Base-by-base conservation (phyloP, 495 filamentous ascomycete species). In the Hypoxylon lienhwacheense region DNA sequence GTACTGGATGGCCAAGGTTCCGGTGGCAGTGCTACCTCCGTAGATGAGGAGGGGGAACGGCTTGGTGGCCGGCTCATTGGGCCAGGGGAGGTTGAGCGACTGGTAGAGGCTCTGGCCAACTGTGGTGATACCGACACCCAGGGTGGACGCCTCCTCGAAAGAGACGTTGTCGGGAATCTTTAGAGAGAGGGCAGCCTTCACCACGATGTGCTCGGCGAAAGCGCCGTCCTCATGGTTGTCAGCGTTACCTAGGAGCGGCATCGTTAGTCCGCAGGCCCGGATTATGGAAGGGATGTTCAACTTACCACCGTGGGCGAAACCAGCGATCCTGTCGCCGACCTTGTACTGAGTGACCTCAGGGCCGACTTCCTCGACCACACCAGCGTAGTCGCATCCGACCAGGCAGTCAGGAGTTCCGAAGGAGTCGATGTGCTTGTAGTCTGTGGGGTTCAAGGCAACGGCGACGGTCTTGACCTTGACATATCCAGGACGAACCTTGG, bases 401-500 rank as follows among this genome's bases (percentile, higher is more conserved):
- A 63, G 17, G 12, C 58, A 44, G 2, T 63, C 65, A 0, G 53
- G 26, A 4, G 52, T n/a, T 7, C 32, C 25, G 17, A 16, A 29
- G 35, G 39, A 57, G 0, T 70, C 73, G n/a, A 80, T 47, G 47
- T 77, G 70, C 61, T 85, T 85, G 71, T 74, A 78, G 68, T 82
- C 81, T 0, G 70, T 75, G 7, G 81, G 81, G 59, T 84, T 85
- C 15, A 83, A 25, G 5, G 56, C 65, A 1, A 70, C 53, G 3
- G 64, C 58, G 0, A 79, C 85, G 0, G 49, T 50, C 35, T 50
- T 50, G 7, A 50, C 47, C 15, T 31, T 50, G 25, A 50, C 35
- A 17, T 40, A 41, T 16, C 47, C 47, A 7, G 47, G 34, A 11
- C 35, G 34, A 20, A 50, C n/a, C 17, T 50, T 50, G 17, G 47